Evolutionary conservation across 1,284 basidiomycete genomes (phyloP).

Genomic region (Marasmius oreades): DNA sequence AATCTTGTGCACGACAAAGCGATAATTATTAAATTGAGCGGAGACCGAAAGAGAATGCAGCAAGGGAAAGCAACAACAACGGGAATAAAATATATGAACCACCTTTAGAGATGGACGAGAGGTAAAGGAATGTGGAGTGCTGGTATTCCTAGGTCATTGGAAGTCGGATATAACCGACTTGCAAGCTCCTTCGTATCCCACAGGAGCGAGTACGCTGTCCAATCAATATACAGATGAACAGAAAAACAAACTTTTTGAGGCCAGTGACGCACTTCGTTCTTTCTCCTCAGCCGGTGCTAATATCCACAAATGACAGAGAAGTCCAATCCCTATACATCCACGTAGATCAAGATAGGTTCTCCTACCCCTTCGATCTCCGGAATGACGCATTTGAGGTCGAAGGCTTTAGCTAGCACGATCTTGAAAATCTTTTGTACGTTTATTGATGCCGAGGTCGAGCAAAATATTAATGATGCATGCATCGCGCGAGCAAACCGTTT

Average conservation of each 20-base stretch:
- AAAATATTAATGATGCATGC: constrained; percentile 98
- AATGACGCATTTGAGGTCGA: constrained; percentile 92
- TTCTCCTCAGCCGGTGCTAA: constrained; percentile 15
- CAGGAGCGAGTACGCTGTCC: constrained; percentile 19
- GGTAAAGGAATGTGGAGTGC: not conserved
- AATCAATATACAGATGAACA: constrained; percentile 13
- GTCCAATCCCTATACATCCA: constrained; percentile 62
- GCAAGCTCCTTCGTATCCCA: constrained; percentile 20
- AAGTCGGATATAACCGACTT: not conserved
- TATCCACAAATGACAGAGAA: constrained; percentile 3
- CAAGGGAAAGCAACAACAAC: constrained; percentile 13
- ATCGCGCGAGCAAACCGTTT: constrained; percentile 97
- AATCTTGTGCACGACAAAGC: constrained; percentile 8
- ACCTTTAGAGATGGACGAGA: not conserved
- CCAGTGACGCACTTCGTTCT: constrained; percentile 18
- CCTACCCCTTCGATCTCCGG: constrained; percentile 95
- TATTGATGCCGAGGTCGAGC: constrained; percentile 95
- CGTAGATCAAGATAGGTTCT: constrained; percentile 89
- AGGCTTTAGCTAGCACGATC: constrained; percentile 88
- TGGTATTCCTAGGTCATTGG: not conserved
- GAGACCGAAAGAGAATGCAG: constrained; percentile 11
- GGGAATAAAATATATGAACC: constrained; percentile 7
- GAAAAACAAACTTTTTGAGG: constrained; percentile 1
- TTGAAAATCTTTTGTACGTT: constrained; percentile 99
- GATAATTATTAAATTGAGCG: constrained; percentile 7